Conservation (phyloP, 352 stramenopile species). For the Phytophthora agathidicida region DNA sequence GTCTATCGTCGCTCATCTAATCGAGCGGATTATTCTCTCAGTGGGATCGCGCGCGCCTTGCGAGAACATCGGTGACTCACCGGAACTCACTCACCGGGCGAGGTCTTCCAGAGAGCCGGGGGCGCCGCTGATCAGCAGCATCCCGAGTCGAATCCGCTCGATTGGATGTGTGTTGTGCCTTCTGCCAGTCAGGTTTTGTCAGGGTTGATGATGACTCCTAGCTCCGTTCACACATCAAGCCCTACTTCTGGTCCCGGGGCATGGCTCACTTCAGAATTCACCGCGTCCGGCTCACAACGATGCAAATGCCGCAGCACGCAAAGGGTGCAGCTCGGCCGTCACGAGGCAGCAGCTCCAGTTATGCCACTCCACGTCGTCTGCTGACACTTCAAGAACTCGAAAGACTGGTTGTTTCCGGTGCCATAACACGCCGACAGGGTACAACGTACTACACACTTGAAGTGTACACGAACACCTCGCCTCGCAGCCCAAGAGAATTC, state of each 20-base stretch:
- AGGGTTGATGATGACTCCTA: conserved; percentile 19
- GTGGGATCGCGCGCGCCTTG: background rate
- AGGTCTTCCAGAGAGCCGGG: conserved; percentile 16
- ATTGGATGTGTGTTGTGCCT: conserved; percentile 17
- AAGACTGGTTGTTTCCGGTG: conserved; percentile 13
- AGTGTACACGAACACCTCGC: conserved; percentile 10
- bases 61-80: conserved; percentile 3
- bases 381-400: conserved; percentile 30
- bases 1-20: conserved; percentile 21
- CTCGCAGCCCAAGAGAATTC: background rate
- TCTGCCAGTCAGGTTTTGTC: conserved; percentile 1
- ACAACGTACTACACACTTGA: conserved; percentile 23
- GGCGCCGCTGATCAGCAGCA: conserved; percentile 3
- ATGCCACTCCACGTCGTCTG: background rate
- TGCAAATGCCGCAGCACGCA: conserved; percentile 11
- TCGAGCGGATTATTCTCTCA: conserved; percentile 22
- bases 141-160: conserved; percentile 3
- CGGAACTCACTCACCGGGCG: background rate
- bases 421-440: conserved; percentile 20
- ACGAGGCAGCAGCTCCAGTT: background rate
- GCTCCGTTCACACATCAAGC: background rate
- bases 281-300: conserved; percentile 13
- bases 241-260: background rate
- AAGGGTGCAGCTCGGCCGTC: background rate
- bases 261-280: conserved; percentile 24